phyloP scores from a whole-genome alignment of 257 asterid genomes.

The Cynanchum wilfordii region DNA sequence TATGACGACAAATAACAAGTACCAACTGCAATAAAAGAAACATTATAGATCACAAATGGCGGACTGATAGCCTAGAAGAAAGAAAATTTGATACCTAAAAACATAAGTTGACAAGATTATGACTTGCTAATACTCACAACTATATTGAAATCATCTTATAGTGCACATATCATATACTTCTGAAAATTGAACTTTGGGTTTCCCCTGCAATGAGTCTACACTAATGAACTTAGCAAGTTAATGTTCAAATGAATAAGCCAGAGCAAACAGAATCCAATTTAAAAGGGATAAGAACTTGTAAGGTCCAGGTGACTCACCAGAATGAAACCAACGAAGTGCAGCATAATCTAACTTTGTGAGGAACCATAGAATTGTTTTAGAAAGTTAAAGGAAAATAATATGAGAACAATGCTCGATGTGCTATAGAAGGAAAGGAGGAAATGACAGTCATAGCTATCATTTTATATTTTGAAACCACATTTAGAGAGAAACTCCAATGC shows the following conservation, averaged over 20 bases:
- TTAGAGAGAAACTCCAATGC: not conserved
- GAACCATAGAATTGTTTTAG: conserved; percentile 92
- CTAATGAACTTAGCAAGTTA: conserved; percentile 5
- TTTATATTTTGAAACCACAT: not conserved
- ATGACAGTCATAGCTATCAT: not conserved
- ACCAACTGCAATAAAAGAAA: conserved; percentile 91
- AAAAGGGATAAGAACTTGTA: conserved; percentile 5
- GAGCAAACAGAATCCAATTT: conserved; percentile 16
- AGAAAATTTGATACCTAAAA: no score
- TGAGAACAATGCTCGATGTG: not conserved
- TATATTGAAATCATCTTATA: no score
- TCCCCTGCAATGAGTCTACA: no score
- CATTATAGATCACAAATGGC: no score
- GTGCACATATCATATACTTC: no score
- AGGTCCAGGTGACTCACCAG: conserved; percentile 36
- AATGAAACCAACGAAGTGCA: conserved; percentile 91
- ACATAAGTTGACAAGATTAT: no score
- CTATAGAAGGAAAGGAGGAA: not conserved
- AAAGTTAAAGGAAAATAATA: conserved; percentile 14
- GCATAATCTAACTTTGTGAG: no score
- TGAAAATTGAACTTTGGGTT: no score
- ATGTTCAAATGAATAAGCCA: not conserved
- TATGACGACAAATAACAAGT: conserved; percentile 78
- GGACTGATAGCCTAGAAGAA: no score
- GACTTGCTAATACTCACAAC: no score